Percentiles rank a stretch among this genome's conserved stretches.
Evolutionary conservation across 2,329 filamentous ascomycete genomes (phyloP).

Genomic region (Trichoderma sp.): DNA sequence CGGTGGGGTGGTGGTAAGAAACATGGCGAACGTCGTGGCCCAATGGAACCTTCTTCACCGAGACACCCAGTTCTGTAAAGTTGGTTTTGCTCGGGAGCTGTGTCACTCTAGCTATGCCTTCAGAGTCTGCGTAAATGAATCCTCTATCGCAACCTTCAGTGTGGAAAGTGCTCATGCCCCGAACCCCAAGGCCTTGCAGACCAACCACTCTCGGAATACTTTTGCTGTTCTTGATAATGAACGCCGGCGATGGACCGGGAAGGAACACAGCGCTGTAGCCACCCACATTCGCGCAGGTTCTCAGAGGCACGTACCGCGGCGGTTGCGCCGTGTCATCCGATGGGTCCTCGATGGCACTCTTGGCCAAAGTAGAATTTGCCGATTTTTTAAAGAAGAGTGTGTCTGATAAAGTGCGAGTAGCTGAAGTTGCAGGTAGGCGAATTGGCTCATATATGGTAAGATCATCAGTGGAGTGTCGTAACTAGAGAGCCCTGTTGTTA

Average conservation of each 20-base stretch:
- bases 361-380: slow-evolving; percentile 65
- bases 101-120: slow-evolving; percentile 71
- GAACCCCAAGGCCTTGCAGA: slow-evolving; percentile 65
- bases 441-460: slow-evolving; percentile 85
- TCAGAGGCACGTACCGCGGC: slow-evolving; percentile 52
- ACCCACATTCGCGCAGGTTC: slow-evolving; percentile 61
- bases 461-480: slow-evolving; percentile 78
- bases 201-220: slow-evolving; percentile 73
- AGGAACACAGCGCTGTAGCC: slow-evolving; percentile 83
- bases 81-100: slow-evolving; percentile 66
- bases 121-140: slow-evolving; percentile 75
- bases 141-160: slow-evolving; percentile 74
- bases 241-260: slow-evolving; percentile 73
- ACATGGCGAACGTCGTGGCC: slow-evolving; percentile 69
- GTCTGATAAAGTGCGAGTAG: slow-evolving; percentile 45
- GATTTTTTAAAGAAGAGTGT: slow-evolving; percentile 75
- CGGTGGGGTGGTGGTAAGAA: slow-evolving; percentile 71
- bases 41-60: slow-evolving; percentile 68
- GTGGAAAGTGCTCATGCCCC: slow-evolving; percentile 73
- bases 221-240: slow-evolving; percentile 79
- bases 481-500: slow-evolving; percentile 41
- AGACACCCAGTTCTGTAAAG: slow-evolving; percentile 73
- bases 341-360: slow-evolving; percentile 47
- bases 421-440: slow-evolving; percentile 42
- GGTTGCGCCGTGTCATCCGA: slow-evolving; percentile 51